Percentiles rank a stretch among this genome's conserved stretches.
Evolutionary conservation across 306 rosid genomes (phyloP).

Genomic region (Quercus glauca): DNA sequence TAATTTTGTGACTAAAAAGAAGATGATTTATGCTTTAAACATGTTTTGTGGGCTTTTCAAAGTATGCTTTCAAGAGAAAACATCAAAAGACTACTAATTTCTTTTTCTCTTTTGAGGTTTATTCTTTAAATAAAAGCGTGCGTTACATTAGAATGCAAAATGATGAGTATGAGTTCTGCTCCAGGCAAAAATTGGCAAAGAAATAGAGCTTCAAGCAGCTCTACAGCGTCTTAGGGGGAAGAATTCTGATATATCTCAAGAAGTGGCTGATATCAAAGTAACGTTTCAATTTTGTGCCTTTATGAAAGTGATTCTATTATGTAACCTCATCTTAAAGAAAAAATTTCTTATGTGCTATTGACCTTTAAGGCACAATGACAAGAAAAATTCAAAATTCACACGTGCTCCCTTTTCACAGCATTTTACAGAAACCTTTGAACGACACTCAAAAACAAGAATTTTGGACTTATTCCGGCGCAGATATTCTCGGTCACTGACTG

Average conservation of each 20-base stretch:
- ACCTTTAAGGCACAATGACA: too few relatives aligned
- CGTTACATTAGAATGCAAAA: too few relatives aligned
- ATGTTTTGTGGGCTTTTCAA: neutral
- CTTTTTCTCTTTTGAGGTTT: too few relatives aligned
- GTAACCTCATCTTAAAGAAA: neutral
- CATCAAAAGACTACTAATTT: neutral
- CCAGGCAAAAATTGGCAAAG: conserved; percentile 62
- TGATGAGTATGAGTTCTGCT: neutral
- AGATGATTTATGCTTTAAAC: neutral
- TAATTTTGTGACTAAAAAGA: too few relatives aligned
- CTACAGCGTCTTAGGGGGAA: conserved; percentile 64
- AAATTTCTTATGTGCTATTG: too few relatives aligned
- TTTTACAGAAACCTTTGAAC: conserved; percentile 58
- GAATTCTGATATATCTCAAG: conserved; percentile 50
- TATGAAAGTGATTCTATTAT: neutral
- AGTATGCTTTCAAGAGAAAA: neutral
- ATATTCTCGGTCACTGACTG: conserved; percentile 65
- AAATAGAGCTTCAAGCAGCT: conserved; percentile 51
- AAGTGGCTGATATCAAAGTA: conserved; percentile 73
- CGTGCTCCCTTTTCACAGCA: conserved; percentile 35
- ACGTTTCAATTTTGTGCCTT: neutral
- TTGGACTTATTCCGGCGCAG: conserved; percentile 58
- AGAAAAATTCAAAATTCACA: too few relatives aligned
- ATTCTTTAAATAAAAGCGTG: too few relatives aligned
- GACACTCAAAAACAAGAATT: conserved; percentile 48